Evolutionary conservation across 331 rosid species (phyloP).

Genomic region (Quercus phellos): DNA sequence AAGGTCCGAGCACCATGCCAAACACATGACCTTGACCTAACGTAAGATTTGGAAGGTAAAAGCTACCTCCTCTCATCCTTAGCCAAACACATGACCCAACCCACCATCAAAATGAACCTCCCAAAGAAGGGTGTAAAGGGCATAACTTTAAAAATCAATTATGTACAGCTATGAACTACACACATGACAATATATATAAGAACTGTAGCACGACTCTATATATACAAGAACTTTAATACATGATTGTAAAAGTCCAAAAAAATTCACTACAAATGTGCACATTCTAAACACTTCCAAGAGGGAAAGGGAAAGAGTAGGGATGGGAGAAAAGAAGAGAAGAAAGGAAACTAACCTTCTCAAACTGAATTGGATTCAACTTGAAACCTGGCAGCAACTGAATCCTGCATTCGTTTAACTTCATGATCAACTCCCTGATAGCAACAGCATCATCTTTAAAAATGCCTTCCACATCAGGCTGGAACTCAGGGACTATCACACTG

Average conservation of each 20-base stretch:
- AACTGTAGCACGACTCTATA: too few species aligned
- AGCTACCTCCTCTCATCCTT: background rate
- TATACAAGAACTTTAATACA: background rate
- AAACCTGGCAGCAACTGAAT: constrained; percentile 51
- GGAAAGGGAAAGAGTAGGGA: background rate
- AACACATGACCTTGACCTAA: background rate
- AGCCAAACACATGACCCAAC: background rate
- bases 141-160: background rate
- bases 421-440: constrained; percentile 62
- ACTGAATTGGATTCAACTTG: constrained; percentile 87
- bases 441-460: constrained; percentile 72
- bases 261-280: background rate
- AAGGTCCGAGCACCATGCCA: background rate
- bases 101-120: background rate
- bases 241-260: background rate
- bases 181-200: too few species aligned
- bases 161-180: background rate
- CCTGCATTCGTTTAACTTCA: constrained; percentile 54
- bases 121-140: background rate
- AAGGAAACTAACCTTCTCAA: constrained; percentile 62
- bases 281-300: background rate
- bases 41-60: background rate
- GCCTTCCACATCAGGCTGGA: constrained; percentile 62
- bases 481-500: constrained; percentile 68
- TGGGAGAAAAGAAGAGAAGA: background rate